phyloP scores from a whole-genome alignment of 352 stramenopile genomes.

The Phytophthora syringae region DNA sequence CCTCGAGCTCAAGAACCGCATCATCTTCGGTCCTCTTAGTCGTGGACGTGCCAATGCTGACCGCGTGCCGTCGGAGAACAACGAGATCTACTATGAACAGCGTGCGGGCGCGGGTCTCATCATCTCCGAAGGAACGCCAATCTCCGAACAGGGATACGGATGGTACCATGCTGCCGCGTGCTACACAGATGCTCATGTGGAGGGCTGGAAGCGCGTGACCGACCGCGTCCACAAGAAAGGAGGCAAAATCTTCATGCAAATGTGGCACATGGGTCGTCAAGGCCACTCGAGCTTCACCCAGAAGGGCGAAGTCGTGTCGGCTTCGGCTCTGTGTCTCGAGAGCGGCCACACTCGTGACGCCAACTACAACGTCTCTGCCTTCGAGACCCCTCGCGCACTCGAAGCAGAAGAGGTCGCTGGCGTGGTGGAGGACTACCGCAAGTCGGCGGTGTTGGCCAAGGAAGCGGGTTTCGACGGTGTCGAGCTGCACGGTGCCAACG shows the following conservation, averaged over 20 bases:
- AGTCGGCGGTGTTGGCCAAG: slow-evolving; percentile 48
- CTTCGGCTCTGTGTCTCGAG: slow-evolving; percentile 35
- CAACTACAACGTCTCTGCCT: slow-evolving; percentile 31
- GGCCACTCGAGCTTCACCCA: slow-evolving; percentile 60
- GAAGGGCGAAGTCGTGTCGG: slow-evolving; percentile 53
- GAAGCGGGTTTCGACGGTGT: slow-evolving; percentile 71
- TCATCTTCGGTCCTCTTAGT: slow-evolving; percentile 61
- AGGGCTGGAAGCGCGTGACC: slow-evolving; percentile 59
- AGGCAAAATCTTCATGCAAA: slow-evolving; percentile 80
- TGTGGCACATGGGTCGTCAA: slow-evolving; percentile 83
- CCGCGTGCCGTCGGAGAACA: slow-evolving; percentile 50
- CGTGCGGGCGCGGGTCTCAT: slow-evolving; percentile 61
- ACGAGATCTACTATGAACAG: slow-evolving; percentile 68
- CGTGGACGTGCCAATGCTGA: slow-evolving; percentile 40
- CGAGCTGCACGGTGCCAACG: slow-evolving; percentile 84
- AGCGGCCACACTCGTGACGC: slow-evolving; percentile 26
- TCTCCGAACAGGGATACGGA: slow-evolving; percentile 49
- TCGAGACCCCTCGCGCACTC: slow-evolving; percentile 60
- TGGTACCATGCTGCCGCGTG: slow-evolving; percentile 44
- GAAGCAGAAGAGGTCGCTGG: slow-evolving; percentile 69
- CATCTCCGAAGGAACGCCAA: slow-evolving; percentile 62
- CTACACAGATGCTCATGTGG: slow-evolving; percentile 49
- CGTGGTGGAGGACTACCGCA: slow-evolving; percentile 67
- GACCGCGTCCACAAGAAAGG: slow-evolving; percentile 81
- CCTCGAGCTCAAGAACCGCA: too few species aligned